Evolutionary conservation across 768 basidiomycete species (phyloP), one percentile per base, ranked within the genome.

Genomic region (Jaapia argillacea): DNA sequence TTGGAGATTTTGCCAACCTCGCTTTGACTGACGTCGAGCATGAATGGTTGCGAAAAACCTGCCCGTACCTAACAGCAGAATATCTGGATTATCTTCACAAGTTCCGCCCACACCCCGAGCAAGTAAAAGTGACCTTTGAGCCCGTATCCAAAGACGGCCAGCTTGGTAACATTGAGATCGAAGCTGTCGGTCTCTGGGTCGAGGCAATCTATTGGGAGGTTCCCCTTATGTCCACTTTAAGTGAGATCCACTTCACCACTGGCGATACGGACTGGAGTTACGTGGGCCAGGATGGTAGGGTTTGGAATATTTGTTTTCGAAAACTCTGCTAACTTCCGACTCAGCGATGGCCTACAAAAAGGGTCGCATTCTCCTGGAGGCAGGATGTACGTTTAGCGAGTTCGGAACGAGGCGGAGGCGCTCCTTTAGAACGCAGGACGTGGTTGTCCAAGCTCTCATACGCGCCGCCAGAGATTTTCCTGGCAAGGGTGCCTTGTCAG

Each of bases 191-290:
- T 5, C 71, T 70, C 4, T 93, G 90, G 90, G 63, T 64, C 0
- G 87, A 92, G 50, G 74, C 86, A 5, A 94, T 98, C 45, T 66
- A 96, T 22, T 99, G 94, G 81, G 96, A 98, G 64, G 91, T 97
- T 1, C 93, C 91, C 1, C 66, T 98, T 41, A 92, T 98, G 90
- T 81, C 91, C 12, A 79, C 79, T 49, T 67, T 99, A 41, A 90
- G 87, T 54, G 91, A 99, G 59, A 77, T 79, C 16, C 94, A 89
- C 64, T 99, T 94, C 64, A 70, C 63, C 16, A 70, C 72, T 14
- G 81, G 77, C 27, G 74, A 75, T 51, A 83, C 70, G 1, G 82
- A 93, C 53, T 99, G 94, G 94, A 74, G 61, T 43, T 79, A 91
- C 48, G 77, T 82, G n/a, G 79, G 80, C 4, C 89, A 91, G 61